These are phyloP conservation scores for Eucalyptus lansdowneana DNA, from an alignment of 345 rosid genomes.

Conservation along the genomic window DNA sequence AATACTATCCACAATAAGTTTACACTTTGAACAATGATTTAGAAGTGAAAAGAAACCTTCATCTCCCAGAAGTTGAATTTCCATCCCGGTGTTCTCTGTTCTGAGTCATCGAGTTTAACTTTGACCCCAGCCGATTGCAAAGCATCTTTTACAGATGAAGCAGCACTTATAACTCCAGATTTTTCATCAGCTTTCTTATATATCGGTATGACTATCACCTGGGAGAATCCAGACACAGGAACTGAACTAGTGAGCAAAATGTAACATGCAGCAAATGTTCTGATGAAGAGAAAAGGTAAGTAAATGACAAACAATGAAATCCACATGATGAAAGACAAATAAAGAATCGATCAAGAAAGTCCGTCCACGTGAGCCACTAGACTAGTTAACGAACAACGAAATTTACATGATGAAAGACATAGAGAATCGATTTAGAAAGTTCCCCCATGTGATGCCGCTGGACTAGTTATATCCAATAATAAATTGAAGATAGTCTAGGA, in stretches of 20 bases:
- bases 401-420: not conserved
- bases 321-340: not conserved
- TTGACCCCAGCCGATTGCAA: constrained; percentile 50
- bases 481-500: not conserved
- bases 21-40: not conserved
- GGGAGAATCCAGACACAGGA: not conserved
- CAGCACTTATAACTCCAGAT: constrained; percentile 59
- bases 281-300: not conserved
- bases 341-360: not conserved
- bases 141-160: constrained; percentile 48
- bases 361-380: not conserved
- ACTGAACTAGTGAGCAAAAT: not conserved
- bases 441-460: not conserved
- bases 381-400: not conserved
- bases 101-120: constrained; percentile 88
- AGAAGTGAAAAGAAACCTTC: constrained; percentile 42
- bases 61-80: constrained; percentile 97
- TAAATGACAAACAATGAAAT: not conserved
- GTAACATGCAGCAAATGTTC: not conserved
- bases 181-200: constrained; percentile 81
- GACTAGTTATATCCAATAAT: not conserved
- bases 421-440: not conserved
- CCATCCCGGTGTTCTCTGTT: constrained; percentile 85
- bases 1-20: not conserved
- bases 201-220: constrained; percentile 84